These are phyloP conservation scores for Porcisia deanei DNA, from an alignment of 208 protist genomes.

Conservation along the genomic window DNA sequence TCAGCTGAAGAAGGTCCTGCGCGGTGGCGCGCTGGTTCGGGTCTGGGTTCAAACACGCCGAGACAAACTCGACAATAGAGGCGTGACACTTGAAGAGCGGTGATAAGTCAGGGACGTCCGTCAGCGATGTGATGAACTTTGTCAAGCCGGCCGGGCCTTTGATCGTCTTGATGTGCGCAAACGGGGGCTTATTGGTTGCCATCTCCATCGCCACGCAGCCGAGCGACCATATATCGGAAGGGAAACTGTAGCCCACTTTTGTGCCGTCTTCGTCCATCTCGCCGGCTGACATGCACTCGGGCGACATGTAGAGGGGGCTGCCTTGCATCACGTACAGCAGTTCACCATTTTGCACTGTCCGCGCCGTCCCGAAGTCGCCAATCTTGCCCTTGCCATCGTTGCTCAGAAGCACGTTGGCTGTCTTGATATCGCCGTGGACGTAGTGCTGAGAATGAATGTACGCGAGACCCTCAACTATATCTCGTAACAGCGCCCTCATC, in stretches of 20 bases:
- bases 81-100: constrained; percentile 71
- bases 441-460: constrained; percentile 93
- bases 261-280: constrained; percentile 73
- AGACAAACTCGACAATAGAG: constrained; percentile 79
- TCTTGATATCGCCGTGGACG: constrained; percentile 94
- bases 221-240: constrained; percentile 88
- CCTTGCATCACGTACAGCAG: constrained; percentile 87
- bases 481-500: constrained; percentile 62
- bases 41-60: constrained; percentile 79
- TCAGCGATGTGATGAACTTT: constrained; percentile 78
- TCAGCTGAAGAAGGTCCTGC: constrained; percentile 72
- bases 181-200: constrained; percentile 84
- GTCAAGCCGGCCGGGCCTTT: constrained; percentile 76
- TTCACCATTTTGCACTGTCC: constrained; percentile 55
- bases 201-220: constrained; percentile 90
- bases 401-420: constrained; percentile 90
- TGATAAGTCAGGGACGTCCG: constrained; percentile 83
- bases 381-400: constrained; percentile 84
- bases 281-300: constrained; percentile 85
- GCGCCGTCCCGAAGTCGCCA: constrained; percentile 91
- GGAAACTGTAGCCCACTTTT: constrained; percentile 77
- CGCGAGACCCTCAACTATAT: constrained; percentile 83
- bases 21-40: constrained; percentile 68
- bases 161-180: constrained; percentile 74
- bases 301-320: constrained; percentile 90